Evolutionary conservation across 306 rosid species (phyloP), one percentile per base, ranked within the genome.

Genomic region (Pterocarpus macrocarpus): DNA sequence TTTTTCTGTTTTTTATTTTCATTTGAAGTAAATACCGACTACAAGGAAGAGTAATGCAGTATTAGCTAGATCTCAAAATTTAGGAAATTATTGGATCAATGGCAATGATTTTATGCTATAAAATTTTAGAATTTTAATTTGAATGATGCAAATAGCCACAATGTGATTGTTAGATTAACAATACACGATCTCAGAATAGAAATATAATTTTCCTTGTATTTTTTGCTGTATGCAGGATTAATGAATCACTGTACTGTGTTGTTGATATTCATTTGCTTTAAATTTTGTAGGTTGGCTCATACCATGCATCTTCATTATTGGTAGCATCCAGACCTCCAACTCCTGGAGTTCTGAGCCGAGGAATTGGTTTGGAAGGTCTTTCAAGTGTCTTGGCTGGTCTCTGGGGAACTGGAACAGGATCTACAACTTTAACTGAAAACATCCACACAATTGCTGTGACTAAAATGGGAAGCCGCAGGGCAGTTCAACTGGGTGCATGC

Each of bases 311-410:
- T 55, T 93, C 99, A 59, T 82, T 96, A 64, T 87, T 96, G 94
- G 99, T 93, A 49, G 98, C 99, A 86, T 93, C 97, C 55, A 88
- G 97, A 82, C 99, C 99, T 45, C 99, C 99, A 77, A 90, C 99
- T 62, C 93, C 90, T 10, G 99, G 99, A 33, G 90, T 96, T 82
- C 89, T 96, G 63, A 93, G 99, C 83, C 89, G 99, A 87, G 99
- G 98, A 58, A 93, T 96, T 72, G 98, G 98, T 77, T 82, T 96
- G 87, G 99, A 96, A 86, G 98, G 99, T 77, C 90, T 96, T 83
- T 71, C 97, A 41, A 88, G 99, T 79, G 81, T 96, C 85, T 67
- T 96, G 96, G 99, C 98, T 84, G 99, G 93, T 84, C 89, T 96
- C 30, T 96, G 99, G 99, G 99, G 99, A 69, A 92, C 98, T 62